Evolutionary conservation across 2,329 filamentous ascomycete genomes (phyloP), one percentile per base, ranked within the genome.

Genomic region (Raffaelea ambrosiae): DNA sequence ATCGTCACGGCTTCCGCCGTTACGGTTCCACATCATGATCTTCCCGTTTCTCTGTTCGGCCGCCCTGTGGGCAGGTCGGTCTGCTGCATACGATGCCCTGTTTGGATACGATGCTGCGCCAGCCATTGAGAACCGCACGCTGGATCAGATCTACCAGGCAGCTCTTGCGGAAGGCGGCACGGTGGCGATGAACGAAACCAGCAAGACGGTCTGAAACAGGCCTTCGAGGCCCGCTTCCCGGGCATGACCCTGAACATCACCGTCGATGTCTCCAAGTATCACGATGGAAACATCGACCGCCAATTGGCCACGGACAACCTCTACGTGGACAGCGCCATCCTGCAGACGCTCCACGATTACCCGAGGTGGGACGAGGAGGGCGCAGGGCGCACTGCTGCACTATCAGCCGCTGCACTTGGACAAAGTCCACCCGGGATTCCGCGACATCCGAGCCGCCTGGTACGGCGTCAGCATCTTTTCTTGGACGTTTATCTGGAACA

Each of bases 221-320:
- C 63, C 1, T 77, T 75, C 51, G 70, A 73, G 52, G 51, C 56
- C 1, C 60, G 62, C 1, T 78, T 76, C 53, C 73, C 73, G 0
- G 66, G 67, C 9, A 68, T 77, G 49, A 71, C 65, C 4, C 65
- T 78, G 16, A 75, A 78, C 53, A 44, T 76, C 33, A 77, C 74
- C 0, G 71, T 77, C 40, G 74, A 77, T 49, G 56, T 78, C 0
- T 76, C 73, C 50, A 79, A 78, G 54, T 79, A 78, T 52, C 74
- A 74, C 52, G 70, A 76, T 48, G 61, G 54, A 18, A 61, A 61
- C 8, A 53, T 77, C 7, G 72, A 79, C 52, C 57, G 66, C 35
- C 69, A 73, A 48, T 58, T 76, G 1, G 67, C 64, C 3, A 50
- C 54, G 1, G 58, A 61, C 8, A 62, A 59, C 5, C 60, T 69